Evolutionary conservation across 495 filamentous ascomycete genomes (phyloP).

Genomic region (Durotheca rogersii): DNA sequence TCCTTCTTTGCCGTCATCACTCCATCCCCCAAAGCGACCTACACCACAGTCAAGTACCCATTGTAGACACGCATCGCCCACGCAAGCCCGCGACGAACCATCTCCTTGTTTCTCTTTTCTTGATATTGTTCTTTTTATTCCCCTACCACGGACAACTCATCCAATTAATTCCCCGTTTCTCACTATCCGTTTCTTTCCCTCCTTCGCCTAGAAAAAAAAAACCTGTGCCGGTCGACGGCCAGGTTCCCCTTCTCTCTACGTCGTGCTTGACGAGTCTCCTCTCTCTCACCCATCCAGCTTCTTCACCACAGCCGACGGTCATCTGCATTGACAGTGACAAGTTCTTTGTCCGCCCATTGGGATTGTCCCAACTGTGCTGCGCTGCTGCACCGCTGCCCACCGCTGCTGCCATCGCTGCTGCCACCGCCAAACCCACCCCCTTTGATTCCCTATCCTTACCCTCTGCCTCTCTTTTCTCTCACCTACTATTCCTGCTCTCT

Average conservation of each 20-base stretch:
- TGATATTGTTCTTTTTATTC: constrained; percentile 5
- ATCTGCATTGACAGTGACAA: constrained; percentile 11
- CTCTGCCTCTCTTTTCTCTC: background rate
- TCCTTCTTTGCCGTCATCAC: constrained; percentile 26
- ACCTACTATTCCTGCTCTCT: too few species aligned
- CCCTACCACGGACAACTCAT: background rate
- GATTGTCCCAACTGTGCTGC: constrained; percentile 17
- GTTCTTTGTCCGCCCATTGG: constrained; percentile 20
- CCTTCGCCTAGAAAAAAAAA: background rate
- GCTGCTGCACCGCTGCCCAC: too few species aligned
- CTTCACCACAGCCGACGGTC: background rate
- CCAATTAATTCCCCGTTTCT: background rate
- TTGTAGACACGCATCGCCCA: constrained; percentile 2
- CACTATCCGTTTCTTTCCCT: background rate
- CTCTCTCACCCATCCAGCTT: too few species aligned
- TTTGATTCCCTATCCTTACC: constrained; percentile 10
- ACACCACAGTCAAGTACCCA: constrained; percentile 11
- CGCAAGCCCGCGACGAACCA: constrained; percentile 14
- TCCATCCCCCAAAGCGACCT: constrained; percentile 10
- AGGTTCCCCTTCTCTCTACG: background rate
- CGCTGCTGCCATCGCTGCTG: too few species aligned
- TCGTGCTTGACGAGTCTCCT: too few species aligned
- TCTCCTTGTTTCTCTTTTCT: constrained; percentile 12
- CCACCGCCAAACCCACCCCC: constrained; percentile 1
- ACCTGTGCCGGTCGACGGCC: background rate